A percentile compares a stretch with the other conserved stretches of the same genome.
Evolutionary conservation across 352 stramenopile species (phyloP).

Genomic region (Globisporangium acanthophoron): DNA sequence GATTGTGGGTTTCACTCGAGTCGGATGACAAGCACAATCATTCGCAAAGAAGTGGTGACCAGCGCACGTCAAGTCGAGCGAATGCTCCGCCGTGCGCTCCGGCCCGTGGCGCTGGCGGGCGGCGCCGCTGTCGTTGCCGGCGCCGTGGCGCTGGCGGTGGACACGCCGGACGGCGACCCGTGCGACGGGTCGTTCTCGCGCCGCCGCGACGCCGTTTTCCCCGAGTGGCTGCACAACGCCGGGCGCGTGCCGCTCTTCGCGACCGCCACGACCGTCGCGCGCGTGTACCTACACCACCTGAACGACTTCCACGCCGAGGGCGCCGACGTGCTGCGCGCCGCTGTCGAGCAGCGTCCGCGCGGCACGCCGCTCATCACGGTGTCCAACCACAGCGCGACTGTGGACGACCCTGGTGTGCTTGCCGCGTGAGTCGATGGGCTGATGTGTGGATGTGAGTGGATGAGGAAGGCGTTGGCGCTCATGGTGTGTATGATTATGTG

Average conservation of each 20-base stretch:
- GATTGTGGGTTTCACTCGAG: not conserved
- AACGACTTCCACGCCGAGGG: constrained; percentile 48
- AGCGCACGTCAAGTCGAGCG: no score
- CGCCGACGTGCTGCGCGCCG: constrained; percentile 33
- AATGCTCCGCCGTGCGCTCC: constrained; percentile 26
- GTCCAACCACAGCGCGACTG: constrained; percentile 79
- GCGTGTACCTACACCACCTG: constrained; percentile 48
- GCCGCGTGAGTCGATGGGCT: constrained; percentile 35
- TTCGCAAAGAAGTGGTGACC: no score
- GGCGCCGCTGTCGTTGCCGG: constrained; percentile 11
- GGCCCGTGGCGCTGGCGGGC: constrained; percentile 16
- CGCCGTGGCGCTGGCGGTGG: constrained; percentile 41
- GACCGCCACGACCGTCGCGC: constrained; percentile 36
- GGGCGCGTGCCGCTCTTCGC: constrained; percentile 45
- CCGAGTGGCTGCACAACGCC: constrained; percentile 62
- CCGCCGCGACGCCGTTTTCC: constrained; percentile 33
- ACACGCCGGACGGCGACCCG: constrained; percentile 50
- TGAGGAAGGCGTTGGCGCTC: not conserved
- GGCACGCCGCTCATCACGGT: constrained; percentile 70
- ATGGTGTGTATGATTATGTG: not conserved
- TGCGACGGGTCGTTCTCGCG: constrained; percentile 42
- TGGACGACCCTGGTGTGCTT: constrained; percentile 71
- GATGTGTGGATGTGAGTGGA: not conserved
- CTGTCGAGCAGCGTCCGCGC: constrained; percentile 35
- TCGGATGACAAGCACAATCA: no score